phyloP scores from a whole-genome alignment of 2,329 filamentous ascomycete genomes.

The Aspergillus transmontanensis region DNA sequence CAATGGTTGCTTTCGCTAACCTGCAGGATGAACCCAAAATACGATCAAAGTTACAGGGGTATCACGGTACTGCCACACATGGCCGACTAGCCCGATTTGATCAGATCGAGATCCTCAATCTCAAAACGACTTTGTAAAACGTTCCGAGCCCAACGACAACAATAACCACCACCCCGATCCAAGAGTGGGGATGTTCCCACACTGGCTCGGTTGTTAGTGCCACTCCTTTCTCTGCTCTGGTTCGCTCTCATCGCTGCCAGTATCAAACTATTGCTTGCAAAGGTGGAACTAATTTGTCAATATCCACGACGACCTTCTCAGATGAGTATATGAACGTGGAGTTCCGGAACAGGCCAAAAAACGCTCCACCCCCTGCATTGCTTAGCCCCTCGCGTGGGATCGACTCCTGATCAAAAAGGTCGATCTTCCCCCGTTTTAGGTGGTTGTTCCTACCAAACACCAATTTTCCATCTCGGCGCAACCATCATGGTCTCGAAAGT shows the following conservation, averaged over 20 bases:
- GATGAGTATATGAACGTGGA: not conserved
- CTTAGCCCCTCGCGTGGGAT: not conserved
- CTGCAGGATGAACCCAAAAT: not conserved
- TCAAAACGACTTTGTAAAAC: not conserved
- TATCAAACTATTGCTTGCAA: not conserved
- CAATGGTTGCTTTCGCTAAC: not conserved
- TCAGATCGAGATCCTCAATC: not conserved
- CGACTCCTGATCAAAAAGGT: slow-evolving; percentile 12
- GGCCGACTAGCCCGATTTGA: not conserved
- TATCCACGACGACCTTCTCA: not conserved
- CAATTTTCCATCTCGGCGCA: not conserved
- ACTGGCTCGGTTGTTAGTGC: not conserved
- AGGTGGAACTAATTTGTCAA: not conserved
- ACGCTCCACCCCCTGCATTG: not conserved
- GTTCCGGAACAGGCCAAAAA: not conserved
- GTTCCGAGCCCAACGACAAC: too few relatives aligned
- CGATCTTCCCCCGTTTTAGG: slow-evolving; percentile 5
- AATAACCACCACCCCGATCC: not conserved
- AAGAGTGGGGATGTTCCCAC: not conserved
- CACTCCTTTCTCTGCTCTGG: not conserved
- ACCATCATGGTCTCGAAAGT: slow-evolving; percentile 14
- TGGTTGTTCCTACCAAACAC: not conserved
- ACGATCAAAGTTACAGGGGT: not conserved
- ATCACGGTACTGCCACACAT: not conserved
- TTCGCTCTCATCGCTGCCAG: not conserved